Percentiles rank a stretch among this genome's conserved stretches.
phyloP scores from a whole-genome alignment of 192 early-diverging fungal species.

The Backusella luteola region DNA sequence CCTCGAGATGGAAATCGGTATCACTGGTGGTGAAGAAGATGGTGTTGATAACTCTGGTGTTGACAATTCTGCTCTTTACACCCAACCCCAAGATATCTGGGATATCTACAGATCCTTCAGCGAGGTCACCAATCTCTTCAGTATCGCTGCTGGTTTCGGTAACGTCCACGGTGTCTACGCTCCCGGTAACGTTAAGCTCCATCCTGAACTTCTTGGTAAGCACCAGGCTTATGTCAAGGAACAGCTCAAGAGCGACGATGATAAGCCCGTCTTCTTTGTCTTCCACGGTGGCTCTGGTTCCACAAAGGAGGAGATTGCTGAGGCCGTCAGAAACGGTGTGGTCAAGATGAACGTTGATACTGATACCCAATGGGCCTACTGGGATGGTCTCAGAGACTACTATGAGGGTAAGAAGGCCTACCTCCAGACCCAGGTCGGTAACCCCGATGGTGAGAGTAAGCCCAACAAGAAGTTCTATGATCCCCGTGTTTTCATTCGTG shows the following conservation, averaged over 20 bases:
- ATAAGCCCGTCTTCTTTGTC: conserved; percentile 92
- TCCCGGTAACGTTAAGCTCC: conserved; percentile 93
- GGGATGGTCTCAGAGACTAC: conserved; percentile 82
- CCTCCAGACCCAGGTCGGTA: conserved; percentile 93
- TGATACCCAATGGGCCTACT: conserved; percentile 98
- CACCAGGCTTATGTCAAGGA: conserved; percentile 83
- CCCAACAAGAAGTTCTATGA: conserved; percentile 99
- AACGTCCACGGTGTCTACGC: conserved; percentile 80
- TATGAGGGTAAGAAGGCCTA: conserved; percentile 87
- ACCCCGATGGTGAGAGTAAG: conserved; percentile 92
- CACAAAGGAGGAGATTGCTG: conserved; percentile 31
- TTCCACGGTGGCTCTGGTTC: conserved; percentile 98
- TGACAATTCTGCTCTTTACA: conserved; percentile 89
- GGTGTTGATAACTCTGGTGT: conserved; percentile 95
- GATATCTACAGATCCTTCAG: conserved; percentile 90
- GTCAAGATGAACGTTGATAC: conserved; percentile 99
- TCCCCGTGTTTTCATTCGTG: conserved; percentile 90
- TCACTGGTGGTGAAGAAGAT: conserved; percentile 98
- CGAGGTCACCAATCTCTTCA: conserved; percentile 84
- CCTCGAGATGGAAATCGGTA: conserved; percentile 75
- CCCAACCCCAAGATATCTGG: conserved; percentile 94
- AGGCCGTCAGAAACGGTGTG: conserved; percentile 56
- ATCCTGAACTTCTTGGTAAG: conserved; percentile 89
- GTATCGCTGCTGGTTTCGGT: conserved; percentile 75
- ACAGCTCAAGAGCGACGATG: conserved; percentile 52